Base-by-base conservation (phyloP, 345 rosid genomes). In the Populus ilicifolia region DNA sequence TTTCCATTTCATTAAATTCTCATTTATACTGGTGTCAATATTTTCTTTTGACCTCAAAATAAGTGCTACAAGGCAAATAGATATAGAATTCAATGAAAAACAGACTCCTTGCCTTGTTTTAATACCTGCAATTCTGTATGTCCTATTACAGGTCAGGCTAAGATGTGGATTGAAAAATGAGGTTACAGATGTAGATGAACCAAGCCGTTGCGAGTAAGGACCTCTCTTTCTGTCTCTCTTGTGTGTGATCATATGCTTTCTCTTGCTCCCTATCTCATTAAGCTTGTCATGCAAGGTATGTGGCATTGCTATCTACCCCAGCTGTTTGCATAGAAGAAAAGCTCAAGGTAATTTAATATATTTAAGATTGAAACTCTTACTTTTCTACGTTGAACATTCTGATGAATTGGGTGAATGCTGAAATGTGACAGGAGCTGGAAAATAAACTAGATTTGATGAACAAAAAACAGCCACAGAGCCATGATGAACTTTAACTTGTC, bases 151-250 rank as follows among this genome's bases (percentile, higher is more conserved):
- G 99, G 94, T 94, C 64, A 92, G 77, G 83, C 90, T 96, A 71
- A 89, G 94, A 73, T 96, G 99, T 77, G 99, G 98, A 21, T 80
- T 92, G 85, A 87, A 87, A 41, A 90, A 87, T 62, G 98, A 94
- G 90, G 81, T 96, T 62, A 73, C 88, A 67, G 97, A 90, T 83
- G 91, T 94, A 11, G 98, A 90, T 73, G 98, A 96, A 82, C 99
- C 98, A 80, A 96, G 98, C 83, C 97, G 97, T 50, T 96, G 98
- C 95, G 97, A 96, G 99, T 94, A 88, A 87, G 88, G 80, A 29
- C 63, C 76, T 64, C 17, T 69, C 39, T 23, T 23, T 44, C 61
- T 36, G 8, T 73, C 3, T 25, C 2, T 8, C 21, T 30, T 16
- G 21, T 23, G 39, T 36, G 44, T 41, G 39, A 52, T 35, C 33